These are phyloP conservation scores for Gossypium longicalyx DNA, from an alignment of 345 rosid species.

Conservation along the genomic window DNA sequence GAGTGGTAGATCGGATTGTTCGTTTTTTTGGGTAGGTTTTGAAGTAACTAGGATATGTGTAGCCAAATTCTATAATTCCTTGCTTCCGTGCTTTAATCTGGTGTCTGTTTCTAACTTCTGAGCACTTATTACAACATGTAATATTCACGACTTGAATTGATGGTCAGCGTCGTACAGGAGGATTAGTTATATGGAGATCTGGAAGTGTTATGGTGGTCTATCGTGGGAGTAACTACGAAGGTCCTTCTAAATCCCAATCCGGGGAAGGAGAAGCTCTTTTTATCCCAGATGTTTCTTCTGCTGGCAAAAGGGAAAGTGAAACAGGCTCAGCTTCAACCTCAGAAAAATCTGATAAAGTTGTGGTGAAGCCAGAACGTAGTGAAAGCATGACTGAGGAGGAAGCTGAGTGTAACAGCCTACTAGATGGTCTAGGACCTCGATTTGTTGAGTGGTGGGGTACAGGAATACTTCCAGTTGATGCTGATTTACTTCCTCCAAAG, in stretches of 20 bases:
- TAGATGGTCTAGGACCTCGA: slow-evolving; percentile 91
- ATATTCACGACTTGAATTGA: slow-evolving; percentile 35
- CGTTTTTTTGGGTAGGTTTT: not conserved
- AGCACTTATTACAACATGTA: not conserved
- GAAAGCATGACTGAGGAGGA: slow-evolving; percentile 75
- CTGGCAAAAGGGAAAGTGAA: slow-evolving; percentile 30
- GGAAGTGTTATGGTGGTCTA: slow-evolving; percentile 97
- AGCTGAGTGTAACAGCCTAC: slow-evolving; percentile 57
- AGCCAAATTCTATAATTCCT: not conserved
- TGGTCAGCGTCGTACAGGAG: slow-evolving; percentile 94
- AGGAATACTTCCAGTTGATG: slow-evolving; percentile 93
- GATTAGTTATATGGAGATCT: slow-evolving; percentile 92
- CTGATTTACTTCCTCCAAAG: slow-evolving; percentile 78
- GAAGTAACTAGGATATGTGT: not conserved
- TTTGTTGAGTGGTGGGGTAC: slow-evolving; percentile 99
- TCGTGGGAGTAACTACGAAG: slow-evolving; percentile 71
- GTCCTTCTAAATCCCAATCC: slow-evolving; percentile 51
- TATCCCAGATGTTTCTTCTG: slow-evolving; percentile 67
- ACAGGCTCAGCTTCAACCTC: slow-evolving; percentile 24
- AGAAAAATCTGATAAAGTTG: slow-evolving; percentile 37
- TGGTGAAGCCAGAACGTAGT: slow-evolving; percentile 25
- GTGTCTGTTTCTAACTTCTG: not conserved
- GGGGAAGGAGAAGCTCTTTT: slow-evolving; percentile 52
- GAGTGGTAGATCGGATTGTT: slow-evolving; percentile 4
- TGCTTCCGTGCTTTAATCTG: not conserved